These are phyloP conservation scores for Backusella tarrabulga DNA, from an alignment of 192 early-diverging fungal genomes.

Conservation along the genomic window DNA sequence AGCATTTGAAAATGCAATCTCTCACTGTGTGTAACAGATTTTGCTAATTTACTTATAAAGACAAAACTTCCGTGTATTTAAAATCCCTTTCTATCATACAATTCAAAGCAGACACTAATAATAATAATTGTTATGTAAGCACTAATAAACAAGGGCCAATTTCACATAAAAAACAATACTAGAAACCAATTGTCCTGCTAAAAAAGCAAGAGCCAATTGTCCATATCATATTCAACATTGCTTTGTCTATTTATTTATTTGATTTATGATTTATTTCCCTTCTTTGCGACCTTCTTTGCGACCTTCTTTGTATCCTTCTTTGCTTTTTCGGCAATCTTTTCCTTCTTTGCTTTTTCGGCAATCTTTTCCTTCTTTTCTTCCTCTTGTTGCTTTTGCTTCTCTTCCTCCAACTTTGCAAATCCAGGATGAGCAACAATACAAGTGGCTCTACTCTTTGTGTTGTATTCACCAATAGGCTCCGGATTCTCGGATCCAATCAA, in stretches of 20 bases:
- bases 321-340: not conserved
- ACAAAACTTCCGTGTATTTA: not conserved
- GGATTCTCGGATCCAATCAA: constrained; percentile 17
- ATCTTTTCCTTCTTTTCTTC: not conserved
- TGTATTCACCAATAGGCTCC: constrained; percentile 49
- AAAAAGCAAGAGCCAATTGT: too few species aligned
- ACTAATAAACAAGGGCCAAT: too few species aligned
- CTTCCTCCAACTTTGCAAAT: constrained; percentile 11
- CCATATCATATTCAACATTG: too few species aligned
- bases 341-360: not conserved
- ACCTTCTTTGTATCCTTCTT: not conserved
- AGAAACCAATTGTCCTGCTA: too few species aligned
- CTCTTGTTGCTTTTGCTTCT: not conserved
- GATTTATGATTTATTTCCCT: not conserved
- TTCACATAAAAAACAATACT: too few species aligned
- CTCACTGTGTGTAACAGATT: not conserved
- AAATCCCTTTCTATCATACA: not conserved
- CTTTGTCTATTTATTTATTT: too few species aligned
- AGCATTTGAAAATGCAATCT: not conserved
- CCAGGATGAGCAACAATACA: constrained; percentile 36
- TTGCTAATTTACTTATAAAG: not conserved
- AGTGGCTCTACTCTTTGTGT: constrained; percentile 60
- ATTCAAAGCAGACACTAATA: too few species aligned
- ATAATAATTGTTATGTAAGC: too few species aligned
- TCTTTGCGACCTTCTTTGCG: not conserved